Base-by-base conservation (phyloP, 2,329 filamentous ascomycete genomes). In the Xylariaceae sp. region DNA sequence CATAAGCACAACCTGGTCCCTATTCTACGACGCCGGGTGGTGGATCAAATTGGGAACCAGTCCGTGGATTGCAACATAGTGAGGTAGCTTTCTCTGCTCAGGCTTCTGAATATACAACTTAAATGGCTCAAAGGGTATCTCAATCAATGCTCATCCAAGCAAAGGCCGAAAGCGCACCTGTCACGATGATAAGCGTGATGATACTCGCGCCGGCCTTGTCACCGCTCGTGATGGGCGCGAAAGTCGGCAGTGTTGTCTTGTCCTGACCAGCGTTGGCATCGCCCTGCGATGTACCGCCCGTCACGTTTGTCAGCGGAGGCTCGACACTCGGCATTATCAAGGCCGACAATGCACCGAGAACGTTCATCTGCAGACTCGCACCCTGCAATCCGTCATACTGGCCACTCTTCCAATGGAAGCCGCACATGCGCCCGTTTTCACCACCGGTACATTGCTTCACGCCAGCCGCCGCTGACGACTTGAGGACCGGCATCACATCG, bases 391-490 rank as follows among this genome's bases (percentile, higher is more conserved):
- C 73, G 47, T 63, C 54, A 30, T 54, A 61, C 7, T 16, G 15
- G 24, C 56, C 56, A 9, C 32, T 60, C 51, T 28, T 66, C 82
- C 82, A 86, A 50, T 71, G 71, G 47, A 83, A 75, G 9, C 80
- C 78, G 53, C 83, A 87, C 18, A 69, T 68, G n/a, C 73, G 70
- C 8, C 76, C 70, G 7, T 71, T 68, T 1, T 62, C 60, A 3
- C 76, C 79, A 6, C 76, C 78, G 0, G 72, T 76, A 59, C 83
- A 88, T 43, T 77, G 73, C 28, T 67, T 68, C 2, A 77, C 73
- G 1, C 81, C 83, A 0, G 73, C 80, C 38, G 67, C 42, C 5
- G 81, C 67, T 1, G 81, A 83, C 1, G 64, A 70, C 39, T 66
- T 63, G 5, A 88, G 66, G 21, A 76, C 69, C 1, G 77, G 71